Conservation (phyloP, 768 basidiomycete genomes). For the Boletus subparvulus region DNA sequence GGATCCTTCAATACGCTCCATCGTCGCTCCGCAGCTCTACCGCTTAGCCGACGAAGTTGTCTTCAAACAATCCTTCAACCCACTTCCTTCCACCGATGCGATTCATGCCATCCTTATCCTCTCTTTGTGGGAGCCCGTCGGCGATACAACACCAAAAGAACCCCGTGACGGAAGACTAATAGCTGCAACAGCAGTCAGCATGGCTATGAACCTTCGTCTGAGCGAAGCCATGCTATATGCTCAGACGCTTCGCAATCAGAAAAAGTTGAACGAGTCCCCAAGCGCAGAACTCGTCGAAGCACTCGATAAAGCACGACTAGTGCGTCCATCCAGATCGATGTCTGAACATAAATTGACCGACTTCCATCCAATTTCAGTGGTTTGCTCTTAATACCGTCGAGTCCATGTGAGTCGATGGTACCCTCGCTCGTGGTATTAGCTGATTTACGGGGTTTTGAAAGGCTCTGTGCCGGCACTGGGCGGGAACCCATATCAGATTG, state of each 20-base stretch:
- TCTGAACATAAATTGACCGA: constrained; percentile 15
- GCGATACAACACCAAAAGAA: constrained; percentile 29
- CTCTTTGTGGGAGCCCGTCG: constrained; percentile 45
- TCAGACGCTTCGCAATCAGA: constrained; percentile 29
- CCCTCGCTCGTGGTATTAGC: neutral
- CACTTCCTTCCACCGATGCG: constrained; percentile 41
- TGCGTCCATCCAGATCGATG: constrained; percentile 20
- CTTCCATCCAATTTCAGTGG: constrained; percentile 34
- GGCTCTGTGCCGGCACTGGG: constrained; percentile 45
- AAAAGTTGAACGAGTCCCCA: constrained; percentile 27
- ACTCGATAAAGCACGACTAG: constrained; percentile 39
- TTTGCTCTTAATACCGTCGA: constrained; percentile 39
- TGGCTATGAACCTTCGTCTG: constrained; percentile 46
- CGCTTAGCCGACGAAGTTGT: constrained; percentile 42
- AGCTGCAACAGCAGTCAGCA: constrained; percentile 43
- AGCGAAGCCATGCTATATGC: constrained; percentile 37
- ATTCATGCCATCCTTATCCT: constrained; percentile 43
- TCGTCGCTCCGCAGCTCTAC: constrained; percentile 40
- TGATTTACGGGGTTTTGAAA: constrained; percentile 16
- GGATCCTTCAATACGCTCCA: constrained; percentile 34
- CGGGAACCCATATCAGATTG: constrained; percentile 40
- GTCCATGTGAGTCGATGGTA: constrained; percentile 33
- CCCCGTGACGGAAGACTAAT: constrained; percentile 41
- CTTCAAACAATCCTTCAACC: constrained; percentile 41
- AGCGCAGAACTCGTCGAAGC: constrained; percentile 34